A percentile compares a stretch with the other conserved stretches of the same genome.
Conservation (phyloP, 352 stramenopile species). For the Phytophthora podocarpi region DNA sequence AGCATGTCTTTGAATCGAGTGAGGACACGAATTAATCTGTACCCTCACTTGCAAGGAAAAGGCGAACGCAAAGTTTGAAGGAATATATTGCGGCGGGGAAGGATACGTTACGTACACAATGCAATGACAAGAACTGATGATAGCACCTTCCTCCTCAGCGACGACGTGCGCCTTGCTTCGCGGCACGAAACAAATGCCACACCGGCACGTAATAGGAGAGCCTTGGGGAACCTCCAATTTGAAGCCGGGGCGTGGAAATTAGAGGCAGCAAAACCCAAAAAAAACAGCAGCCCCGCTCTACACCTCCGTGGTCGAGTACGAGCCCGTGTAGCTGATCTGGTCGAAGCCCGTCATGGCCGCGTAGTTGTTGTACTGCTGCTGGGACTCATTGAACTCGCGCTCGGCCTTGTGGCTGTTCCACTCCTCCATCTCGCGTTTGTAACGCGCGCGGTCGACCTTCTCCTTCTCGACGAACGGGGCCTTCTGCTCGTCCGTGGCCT, state of each 20-base stretch:
- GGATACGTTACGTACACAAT: constrained; percentile 42
- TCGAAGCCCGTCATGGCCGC: constrained; percentile 82
- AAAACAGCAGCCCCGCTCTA: constrained; percentile 42
- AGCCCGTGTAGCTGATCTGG: constrained; percentile 74
- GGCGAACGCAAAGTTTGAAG: constrained; percentile 20
- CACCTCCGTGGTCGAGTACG: constrained; percentile 76
- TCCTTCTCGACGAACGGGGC: constrained; percentile 93
- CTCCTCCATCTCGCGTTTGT: constrained; percentile 94
- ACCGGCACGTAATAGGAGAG: not conserved
- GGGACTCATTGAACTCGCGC: constrained; percentile 82
- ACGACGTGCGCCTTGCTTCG: constrained; percentile 10
- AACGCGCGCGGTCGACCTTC: constrained; percentile 89
- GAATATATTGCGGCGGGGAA: constrained; percentile 31
- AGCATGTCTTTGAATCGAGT: constrained; percentile 7
- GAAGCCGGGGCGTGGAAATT: not conserved
- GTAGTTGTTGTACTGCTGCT: constrained; percentile 86
- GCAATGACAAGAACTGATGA: constrained; percentile 36
- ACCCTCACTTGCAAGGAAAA: no score
- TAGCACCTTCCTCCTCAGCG: constrained; percentile 28
- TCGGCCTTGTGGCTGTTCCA: constrained; percentile 89
- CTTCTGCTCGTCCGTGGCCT: constrained; percentile 91
- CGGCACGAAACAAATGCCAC: constrained; percentile 1
- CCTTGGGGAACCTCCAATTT: not conserved
- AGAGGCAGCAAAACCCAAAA: constrained; percentile 15
- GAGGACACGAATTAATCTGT: constrained; percentile 2